These are phyloP conservation scores for Mucor indicus DNA, from an alignment of 371 early-diverging fungal species.

Conservation along the genomic window DNA sequence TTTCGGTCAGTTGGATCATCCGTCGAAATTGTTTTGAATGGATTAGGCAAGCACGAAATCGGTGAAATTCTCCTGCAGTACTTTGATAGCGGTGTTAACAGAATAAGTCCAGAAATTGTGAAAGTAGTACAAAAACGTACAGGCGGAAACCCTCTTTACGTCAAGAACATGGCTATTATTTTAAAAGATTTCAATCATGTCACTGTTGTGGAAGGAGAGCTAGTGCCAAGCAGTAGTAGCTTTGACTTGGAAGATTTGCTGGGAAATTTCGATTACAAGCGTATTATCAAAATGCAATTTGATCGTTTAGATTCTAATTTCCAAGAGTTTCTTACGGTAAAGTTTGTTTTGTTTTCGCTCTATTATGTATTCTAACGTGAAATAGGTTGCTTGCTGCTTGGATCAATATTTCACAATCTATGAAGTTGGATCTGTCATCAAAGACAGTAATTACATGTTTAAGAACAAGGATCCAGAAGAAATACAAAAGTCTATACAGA, in stretches of 20 bases:
- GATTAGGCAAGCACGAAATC: constrained; percentile 45
- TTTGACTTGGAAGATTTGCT: constrained; percentile 46
- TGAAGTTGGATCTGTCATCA: constrained; percentile 47
- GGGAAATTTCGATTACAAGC: constrained; percentile 52
- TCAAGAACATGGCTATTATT: constrained; percentile 55
- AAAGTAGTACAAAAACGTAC: constrained; percentile 56
- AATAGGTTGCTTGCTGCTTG: constrained; percentile 52
- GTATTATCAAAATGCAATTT: constrained; percentile 58
- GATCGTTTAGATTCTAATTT: constrained; percentile 48
- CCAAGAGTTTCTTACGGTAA: constrained; percentile 54
- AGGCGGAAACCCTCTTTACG: constrained; percentile 56
- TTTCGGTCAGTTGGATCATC: constrained; percentile 30
- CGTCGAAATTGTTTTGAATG: constrained; percentile 43
- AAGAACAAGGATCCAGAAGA: constrained; percentile 13
- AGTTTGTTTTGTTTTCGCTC: background rate
- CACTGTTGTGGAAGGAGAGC: constrained; percentile 51
- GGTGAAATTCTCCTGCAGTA: constrained; percentile 46
- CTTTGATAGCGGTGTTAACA: constrained; percentile 42
- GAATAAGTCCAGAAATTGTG: constrained; percentile 48
- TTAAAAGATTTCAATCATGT: constrained; percentile 58
- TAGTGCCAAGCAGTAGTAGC: constrained; percentile 35
- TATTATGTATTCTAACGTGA: background rate
- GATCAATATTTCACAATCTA: constrained; percentile 49
- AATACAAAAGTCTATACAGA: constrained; percentile 30
- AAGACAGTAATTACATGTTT: constrained; percentile 31